Evolutionary conservation across 169 alveolate species (phyloP), one percentile per base, ranked within the genome.

Genomic region (Plasmodium chabaudi): DNA sequence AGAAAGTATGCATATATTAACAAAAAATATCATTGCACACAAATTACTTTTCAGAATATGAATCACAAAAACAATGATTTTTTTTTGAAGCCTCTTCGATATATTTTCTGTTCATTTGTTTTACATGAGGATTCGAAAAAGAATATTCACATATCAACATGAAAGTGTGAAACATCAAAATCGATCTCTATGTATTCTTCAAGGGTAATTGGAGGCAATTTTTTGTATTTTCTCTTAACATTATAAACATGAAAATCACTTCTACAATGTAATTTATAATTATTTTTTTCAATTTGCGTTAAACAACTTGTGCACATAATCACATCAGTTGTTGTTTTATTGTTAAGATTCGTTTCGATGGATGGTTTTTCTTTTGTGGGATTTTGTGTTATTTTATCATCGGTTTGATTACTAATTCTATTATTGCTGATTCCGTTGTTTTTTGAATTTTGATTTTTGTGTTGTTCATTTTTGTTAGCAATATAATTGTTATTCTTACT

Each of bases 161-260:
- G 71, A 87, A 71, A 68, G 63, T 92, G 89, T 13, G 79, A 75
- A 60, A 61, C 88, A 47, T 89, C 89, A 47, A 92, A 51, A 49
- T 87, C 93, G 27, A 92, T 74, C 61, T 75, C 93, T 34, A 56
- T 68, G 87, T 71, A 95, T 67, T 94, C 96, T 55, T 94, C 95
- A 60, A 92, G 92, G 1, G 95, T 64, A 56, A 95, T 79, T 0
- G 97, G 97, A 23, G 94, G 82, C 88, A 94, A 86, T 53, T 91
- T 93, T 71, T 94, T 93, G 59, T 93, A 93, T 55, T 87, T 88
- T 70, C 97, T 77, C 69, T 94, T 94, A 39, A 92, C 92, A 86
- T 95, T 95, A 55, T 95, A 82, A 17, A 95, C 94, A 65, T 95
- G 97, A 75, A 93, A 92, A 21, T 95, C 96, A 15, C 96, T 90